Evolutionary conservation across 1,139 yeast species (phyloP).

Genomic region (Magnusiomyces suaveolens): DNA sequence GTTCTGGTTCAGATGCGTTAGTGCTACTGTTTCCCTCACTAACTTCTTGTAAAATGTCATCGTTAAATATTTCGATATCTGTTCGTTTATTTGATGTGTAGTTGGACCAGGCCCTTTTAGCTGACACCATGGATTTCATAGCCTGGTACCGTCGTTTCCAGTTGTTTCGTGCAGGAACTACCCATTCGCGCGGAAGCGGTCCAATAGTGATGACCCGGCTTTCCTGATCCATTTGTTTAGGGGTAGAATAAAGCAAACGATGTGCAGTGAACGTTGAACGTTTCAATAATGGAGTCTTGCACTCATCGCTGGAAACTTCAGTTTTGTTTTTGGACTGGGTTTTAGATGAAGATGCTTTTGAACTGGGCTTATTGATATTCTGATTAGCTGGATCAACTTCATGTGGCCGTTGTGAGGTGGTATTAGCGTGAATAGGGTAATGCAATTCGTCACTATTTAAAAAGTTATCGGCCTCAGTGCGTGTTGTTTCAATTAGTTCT

Average conservation of each 20-base stretch:
- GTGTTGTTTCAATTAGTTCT: neutral
- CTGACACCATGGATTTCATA: neutral
- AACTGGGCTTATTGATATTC: too few relatives aligned
- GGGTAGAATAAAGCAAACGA: constrained; percentile 46
- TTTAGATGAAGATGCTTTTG: too few relatives aligned
- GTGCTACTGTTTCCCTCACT: neutral
- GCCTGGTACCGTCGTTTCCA: constrained; percentile 5
- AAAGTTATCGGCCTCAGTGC: too few relatives aligned
- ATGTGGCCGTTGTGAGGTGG: too few relatives aligned
- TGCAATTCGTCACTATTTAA: too few relatives aligned
- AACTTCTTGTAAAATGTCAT: neutral
- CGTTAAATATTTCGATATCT: neutral
- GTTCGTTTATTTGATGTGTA: neutral
- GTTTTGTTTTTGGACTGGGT: neutral
- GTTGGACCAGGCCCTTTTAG: neutral
- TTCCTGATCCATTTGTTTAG: constrained; percentile 42
- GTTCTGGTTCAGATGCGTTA: neutral
- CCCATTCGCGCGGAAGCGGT: constrained; percentile 56
- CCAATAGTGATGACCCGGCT: constrained; percentile 53
- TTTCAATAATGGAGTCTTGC: neutral
- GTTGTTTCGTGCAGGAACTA: neutral
- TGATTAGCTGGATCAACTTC: too few relatives aligned
- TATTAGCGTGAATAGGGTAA: too few relatives aligned
- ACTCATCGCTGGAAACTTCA: neutral
- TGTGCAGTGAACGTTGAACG: constrained; percentile 50